A percentile compares a stretch with the other conserved stretches of the same genome.
Evolutionary conservation across 73 alveolate species (phyloP).

Genomic region (Urostyla sp.): DNA sequence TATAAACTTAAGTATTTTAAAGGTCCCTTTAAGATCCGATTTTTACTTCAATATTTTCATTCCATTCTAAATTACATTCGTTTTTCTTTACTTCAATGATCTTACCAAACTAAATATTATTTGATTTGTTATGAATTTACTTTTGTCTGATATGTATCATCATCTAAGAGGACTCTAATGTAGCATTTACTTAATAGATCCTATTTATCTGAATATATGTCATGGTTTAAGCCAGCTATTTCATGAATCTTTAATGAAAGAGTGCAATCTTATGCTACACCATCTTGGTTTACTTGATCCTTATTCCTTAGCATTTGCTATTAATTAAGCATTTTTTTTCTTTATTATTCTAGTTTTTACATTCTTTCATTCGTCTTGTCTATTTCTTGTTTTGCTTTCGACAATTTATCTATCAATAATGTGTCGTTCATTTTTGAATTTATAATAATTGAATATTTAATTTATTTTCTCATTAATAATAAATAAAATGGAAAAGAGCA

Average conservation of each 20-base stretch:
- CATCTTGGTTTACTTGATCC: neutral
- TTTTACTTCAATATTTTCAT: constrained; percentile 4
- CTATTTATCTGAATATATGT: neutral
- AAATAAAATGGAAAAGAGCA: too few relatives aligned
- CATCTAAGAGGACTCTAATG: constrained; percentile 39
- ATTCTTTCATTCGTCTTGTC: constrained; percentile 35
- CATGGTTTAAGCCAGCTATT: neutral
- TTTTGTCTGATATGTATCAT: constrained; percentile 43
- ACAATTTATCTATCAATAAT: constrained; percentile 30
- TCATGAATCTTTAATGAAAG: neutral
- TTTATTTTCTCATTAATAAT: too few relatives aligned
- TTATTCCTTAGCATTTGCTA: neutral
- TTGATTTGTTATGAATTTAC: neutral
- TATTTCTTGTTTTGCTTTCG: constrained; percentile 32
- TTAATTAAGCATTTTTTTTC: constrained; percentile 18
- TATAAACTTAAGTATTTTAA: neutral
- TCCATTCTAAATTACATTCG: constrained; percentile 2
- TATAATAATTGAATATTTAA: too few relatives aligned
- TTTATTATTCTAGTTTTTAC: constrained; percentile 4
- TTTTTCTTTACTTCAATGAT: neutral
- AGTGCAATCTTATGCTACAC: constrained; percentile 16
- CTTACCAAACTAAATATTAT: constrained; percentile 31
- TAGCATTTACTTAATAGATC: constrained; percentile 34
- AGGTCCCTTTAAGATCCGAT: constrained; percentile 21
- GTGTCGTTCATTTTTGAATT: too few relatives aligned